Conservation (phyloP, 1,284 basidiomycete genomes). For the Volvariella surrecta region DNA sequence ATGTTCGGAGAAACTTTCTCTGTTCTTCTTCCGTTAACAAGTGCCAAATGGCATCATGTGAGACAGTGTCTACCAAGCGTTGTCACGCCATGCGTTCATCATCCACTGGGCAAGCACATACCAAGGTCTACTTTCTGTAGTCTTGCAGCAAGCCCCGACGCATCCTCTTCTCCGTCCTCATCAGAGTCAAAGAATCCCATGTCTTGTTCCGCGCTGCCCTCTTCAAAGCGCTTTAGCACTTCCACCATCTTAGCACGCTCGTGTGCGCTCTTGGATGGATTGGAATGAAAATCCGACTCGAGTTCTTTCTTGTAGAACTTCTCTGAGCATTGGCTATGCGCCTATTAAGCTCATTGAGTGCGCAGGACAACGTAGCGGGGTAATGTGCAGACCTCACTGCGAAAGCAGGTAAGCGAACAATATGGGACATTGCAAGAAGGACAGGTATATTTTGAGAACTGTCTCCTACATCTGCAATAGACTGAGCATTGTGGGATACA, state of each 20-base stretch:
- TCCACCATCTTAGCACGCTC: slow-evolving; percentile 61
- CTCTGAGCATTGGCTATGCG: slow-evolving; percentile 67
- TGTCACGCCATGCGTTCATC: not conserved
- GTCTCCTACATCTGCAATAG: slow-evolving; percentile 54
- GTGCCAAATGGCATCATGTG: slow-evolving; percentile 56
- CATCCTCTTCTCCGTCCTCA: slow-evolving; percentile 28
- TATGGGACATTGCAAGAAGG: slow-evolving; percentile 74
- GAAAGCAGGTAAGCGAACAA: slow-evolving; percentile 73
- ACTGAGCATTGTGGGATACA: not conserved
- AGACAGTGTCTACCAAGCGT: slow-evolving; percentile 34
- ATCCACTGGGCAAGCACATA: slow-evolving; percentile 20
- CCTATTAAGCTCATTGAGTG: slow-evolving; percentile 23
- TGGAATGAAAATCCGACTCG: slow-evolving; percentile 46
- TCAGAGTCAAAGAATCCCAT: slow-evolving; percentile 19
- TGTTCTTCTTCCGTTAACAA: slow-evolving; percentile 50
- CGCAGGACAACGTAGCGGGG: not conserved
- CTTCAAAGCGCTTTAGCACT: slow-evolving; percentile 62
- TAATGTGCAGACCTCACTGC: slow-evolving; percentile 45
- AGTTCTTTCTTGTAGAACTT: slow-evolving; percentile 68
- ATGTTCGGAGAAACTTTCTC: slow-evolving; percentile 44
- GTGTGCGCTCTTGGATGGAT: slow-evolving; percentile 40
- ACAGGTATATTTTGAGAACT: slow-evolving; percentile 73
- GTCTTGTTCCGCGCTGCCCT: slow-evolving; percentile 37
- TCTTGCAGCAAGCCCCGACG: slow-evolving; percentile 36
- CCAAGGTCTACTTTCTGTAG: slow-evolving; percentile 56